A percentile compares a stretch with the other conserved stretches of the same genome.
phyloP scores from a whole-genome alignment of 2,329 filamentous ascomycete species.

The Periconia sp. region DNA sequence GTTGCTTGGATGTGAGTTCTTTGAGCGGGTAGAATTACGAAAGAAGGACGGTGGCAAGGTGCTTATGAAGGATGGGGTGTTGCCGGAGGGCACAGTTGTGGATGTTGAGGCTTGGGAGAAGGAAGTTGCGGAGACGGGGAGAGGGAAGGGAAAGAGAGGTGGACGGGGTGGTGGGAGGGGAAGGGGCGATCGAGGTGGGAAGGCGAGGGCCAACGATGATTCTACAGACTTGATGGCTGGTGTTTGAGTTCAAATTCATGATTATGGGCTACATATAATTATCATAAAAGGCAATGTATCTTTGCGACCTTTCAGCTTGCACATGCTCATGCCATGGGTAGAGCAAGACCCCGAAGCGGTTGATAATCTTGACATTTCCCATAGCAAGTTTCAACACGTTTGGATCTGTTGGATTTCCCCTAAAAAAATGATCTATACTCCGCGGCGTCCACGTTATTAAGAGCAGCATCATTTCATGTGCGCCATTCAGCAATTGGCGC shows the following conservation, averaged over 20 bases:
- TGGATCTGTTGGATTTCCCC: too few species aligned
- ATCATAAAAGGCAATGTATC: too few species aligned
- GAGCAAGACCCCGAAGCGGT: too few species aligned
- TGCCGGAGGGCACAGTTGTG: slow-evolving; percentile 45
- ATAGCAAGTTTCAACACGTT: too few species aligned
- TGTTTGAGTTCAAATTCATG: slow-evolving; percentile 5
- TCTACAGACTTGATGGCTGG: slow-evolving; percentile 22
- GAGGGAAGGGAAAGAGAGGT: slow-evolving; percentile 24
- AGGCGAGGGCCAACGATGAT: slow-evolving; percentile 26
- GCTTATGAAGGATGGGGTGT: slow-evolving; percentile 70
- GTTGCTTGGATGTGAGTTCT: slow-evolving; percentile 53
- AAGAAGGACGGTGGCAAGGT: slow-evolving; percentile 57
- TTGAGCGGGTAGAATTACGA: slow-evolving; percentile 69
- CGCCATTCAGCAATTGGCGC: not conserved
- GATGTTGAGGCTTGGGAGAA: slow-evolving; percentile 41
- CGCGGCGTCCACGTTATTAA: too few species aligned
- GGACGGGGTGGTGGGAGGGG: slow-evolving; percentile 23
- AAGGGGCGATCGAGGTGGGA: slow-evolving; percentile 20
- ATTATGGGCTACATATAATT: too few species aligned
- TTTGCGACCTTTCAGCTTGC: too few species aligned
- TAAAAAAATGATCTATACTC: too few species aligned
- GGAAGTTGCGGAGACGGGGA: slow-evolving; percentile 25
- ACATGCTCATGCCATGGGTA: too few species aligned
- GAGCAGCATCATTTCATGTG: too few species aligned
- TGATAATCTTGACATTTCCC: too few species aligned